phyloP scores from a whole-genome alignment of 768 basidiomycete species.

The Rossbeevera mucosa region DNA sequence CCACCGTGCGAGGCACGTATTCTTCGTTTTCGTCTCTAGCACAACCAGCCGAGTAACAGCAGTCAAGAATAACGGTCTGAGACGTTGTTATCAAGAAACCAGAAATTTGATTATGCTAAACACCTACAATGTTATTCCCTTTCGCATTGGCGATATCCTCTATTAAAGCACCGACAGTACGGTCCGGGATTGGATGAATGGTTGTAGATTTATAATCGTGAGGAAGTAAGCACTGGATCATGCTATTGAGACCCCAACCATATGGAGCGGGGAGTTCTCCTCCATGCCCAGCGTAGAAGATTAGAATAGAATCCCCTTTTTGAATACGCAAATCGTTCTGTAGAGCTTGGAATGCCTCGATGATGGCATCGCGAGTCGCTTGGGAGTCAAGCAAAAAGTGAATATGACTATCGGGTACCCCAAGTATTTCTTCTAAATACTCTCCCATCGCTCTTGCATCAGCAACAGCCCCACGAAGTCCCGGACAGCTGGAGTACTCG shows the following conservation, averaged over 20 bases:
- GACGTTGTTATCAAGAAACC: background rate
- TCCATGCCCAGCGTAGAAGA: constrained; percentile 47
- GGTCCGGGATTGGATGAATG: constrained; percentile 39
- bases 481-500: constrained; percentile 26
- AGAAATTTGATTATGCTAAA: background rate
- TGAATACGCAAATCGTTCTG: constrained; percentile 21
- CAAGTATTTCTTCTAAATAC: constrained; percentile 30
- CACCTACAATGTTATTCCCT: constrained; percentile 43
- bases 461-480: constrained; percentile 34
- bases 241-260: constrained; percentile 20
- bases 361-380: constrained; percentile 36
- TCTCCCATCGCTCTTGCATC: constrained; percentile 39
- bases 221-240: constrained; percentile 31
- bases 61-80: constrained; percentile 45
- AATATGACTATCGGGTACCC: constrained; percentile 33
- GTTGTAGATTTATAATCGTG: constrained; percentile 24
- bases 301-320: constrained; percentile 34
- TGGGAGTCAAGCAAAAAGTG: constrained; percentile 33
- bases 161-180: constrained; percentile 36
- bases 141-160: constrained; percentile 34
- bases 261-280: constrained; percentile 30
- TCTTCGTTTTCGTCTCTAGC: constrained; percentile 21
- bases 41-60: constrained; percentile 41
- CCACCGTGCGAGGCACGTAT: constrained; percentile 5
- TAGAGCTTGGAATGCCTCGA: constrained; percentile 25